phyloP scores from a whole-genome alignment of 139 green algal genomes.

The Diplosphaera chodatii region DNA sequence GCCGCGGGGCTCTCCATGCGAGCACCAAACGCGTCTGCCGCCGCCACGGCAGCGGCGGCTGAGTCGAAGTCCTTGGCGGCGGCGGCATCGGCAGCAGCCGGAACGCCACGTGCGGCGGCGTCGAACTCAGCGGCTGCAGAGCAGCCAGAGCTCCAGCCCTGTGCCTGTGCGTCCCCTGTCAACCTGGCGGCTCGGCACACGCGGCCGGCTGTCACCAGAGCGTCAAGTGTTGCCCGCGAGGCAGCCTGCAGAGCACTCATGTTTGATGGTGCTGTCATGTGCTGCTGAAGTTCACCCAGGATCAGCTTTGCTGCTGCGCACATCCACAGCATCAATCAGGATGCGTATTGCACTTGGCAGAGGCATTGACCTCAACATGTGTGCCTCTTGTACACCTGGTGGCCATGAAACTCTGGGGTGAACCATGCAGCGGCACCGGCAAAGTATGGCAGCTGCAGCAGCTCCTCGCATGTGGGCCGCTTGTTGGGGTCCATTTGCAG shows the following conservation, averaged over 20 bases:
- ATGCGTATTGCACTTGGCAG: too few species aligned
- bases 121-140: not conserved
- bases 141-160: too few species aligned
- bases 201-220: not conserved
- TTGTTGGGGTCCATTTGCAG: conserved; percentile 42
- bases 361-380: not conserved
- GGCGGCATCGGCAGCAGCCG: too few species aligned
- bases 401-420: not conserved
- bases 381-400: conserved; percentile 1
- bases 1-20: too few species aligned
- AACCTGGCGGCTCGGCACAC: not conserved
- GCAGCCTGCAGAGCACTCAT: not conserved
- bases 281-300: too few species aligned
- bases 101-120: not conserved
- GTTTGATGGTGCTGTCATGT: too few species aligned
- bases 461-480: conserved; percentile 32
- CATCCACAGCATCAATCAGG: too few species aligned
- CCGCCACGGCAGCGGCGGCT: too few species aligned
- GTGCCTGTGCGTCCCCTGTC: too few species aligned
- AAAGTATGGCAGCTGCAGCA: conserved; percentile 52
- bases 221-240: not conserved
- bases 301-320: too few species aligned
- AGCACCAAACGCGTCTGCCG: too few species aligned
- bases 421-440: conserved; percentile 14
- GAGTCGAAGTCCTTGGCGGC: too few species aligned